A percentile compares a stretch with the other conserved stretches of the same genome.
Conservation (phyloP, 2,329 filamentous ascomycete species). For the Diaporthe helianthi region DNA sequence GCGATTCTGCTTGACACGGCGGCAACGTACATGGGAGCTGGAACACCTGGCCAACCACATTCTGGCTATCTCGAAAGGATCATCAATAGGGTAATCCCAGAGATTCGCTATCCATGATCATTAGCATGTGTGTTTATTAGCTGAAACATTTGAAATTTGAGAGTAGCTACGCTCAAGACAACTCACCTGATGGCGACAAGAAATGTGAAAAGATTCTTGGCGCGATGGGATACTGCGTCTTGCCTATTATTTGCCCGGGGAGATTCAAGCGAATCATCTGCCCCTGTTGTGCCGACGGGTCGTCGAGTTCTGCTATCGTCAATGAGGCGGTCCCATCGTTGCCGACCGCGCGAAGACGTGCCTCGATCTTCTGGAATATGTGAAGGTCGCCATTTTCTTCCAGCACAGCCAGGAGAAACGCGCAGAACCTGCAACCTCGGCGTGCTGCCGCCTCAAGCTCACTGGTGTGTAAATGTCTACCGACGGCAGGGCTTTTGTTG, state of each 20-base stretch:
- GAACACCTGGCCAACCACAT: neutral
- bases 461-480: neutral
- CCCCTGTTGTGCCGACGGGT: no score
- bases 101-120: neutral
- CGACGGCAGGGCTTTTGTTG: neutral
- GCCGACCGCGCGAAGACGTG: neutral
- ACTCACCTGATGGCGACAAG: neutral
- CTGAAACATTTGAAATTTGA: no score
- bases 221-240: no score
- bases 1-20: neutral
- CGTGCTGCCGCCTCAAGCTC: neutral
- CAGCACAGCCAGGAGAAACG: neutral
- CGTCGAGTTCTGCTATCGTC: neutral
- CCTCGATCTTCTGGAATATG: neutral
- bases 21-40: neutral
- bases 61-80: neutral
- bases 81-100: neutral
- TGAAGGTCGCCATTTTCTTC: neutral
- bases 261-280: neutral
- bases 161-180: no score
- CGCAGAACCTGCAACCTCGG: neutral
- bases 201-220: neutral
- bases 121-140: neutral
- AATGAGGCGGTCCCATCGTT: neutral
- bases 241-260: neutral